Evolutionary conservation across 177 flowering plant species (phyloP).

Genomic region (Vitis hybrid): DNA sequence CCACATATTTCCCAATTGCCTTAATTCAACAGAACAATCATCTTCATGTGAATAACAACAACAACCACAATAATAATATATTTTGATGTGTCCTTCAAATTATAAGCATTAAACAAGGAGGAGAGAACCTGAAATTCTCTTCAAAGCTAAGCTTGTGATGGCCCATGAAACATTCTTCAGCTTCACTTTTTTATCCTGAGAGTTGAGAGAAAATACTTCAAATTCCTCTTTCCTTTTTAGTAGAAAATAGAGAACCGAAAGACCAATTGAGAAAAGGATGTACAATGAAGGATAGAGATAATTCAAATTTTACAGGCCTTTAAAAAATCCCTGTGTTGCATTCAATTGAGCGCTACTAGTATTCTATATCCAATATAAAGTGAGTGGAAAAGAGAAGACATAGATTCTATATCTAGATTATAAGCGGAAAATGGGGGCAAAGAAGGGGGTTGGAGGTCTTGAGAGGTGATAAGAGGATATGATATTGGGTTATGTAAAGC

Average conservation of each 20-base stretch:
- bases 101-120: neutral
- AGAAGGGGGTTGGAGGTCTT: too few relatives aligned
- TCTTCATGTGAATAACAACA: too few relatives aligned
- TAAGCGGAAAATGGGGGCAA: too few relatives aligned
- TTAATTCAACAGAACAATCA: too few relatives aligned
- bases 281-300: too few relatives aligned
- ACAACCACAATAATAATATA: neutral
- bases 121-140: slow-evolving; percentile 49
- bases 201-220: slow-evolving; percentile 5
- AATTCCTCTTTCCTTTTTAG: neutral
- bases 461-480: too few relatives aligned
- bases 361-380: slow-evolving; percentile 1
- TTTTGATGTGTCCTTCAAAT: neutral
- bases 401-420: too few relatives aligned
- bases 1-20: neutral
- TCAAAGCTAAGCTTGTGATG: slow-evolving; percentile 54
- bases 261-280: too few relatives aligned
- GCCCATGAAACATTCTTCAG: slow-evolving; percentile 94
- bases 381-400: neutral
- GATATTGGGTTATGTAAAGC: too few relatives aligned
- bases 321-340: neutral
- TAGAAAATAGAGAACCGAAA: too few relatives aligned
- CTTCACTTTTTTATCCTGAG: slow-evolving; percentile 58
- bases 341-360: neutral
- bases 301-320: neutral